Evolutionary conservation across 2,329 filamentous ascomycete species (phyloP).

Genomic region (Nigrospora osmanthi): DNA sequence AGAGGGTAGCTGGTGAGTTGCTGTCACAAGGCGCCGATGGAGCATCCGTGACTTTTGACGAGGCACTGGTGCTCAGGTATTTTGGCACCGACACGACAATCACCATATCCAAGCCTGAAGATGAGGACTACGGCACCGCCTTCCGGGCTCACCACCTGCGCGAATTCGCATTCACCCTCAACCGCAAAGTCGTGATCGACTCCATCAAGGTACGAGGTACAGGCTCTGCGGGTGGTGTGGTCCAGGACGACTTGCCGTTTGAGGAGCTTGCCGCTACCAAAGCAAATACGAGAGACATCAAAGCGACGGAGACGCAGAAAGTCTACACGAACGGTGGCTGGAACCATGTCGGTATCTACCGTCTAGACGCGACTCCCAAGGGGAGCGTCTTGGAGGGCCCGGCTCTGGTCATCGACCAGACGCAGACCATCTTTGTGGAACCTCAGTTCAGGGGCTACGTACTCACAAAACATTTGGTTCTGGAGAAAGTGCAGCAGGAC

Average conservation of each 20-base stretch:
- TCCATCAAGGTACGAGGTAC: slow-evolving; percentile 25
- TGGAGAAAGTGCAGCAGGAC: slow-evolving; percentile 17
- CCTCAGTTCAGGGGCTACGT: slow-evolving; percentile 20
- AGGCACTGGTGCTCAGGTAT: slow-evolving; percentile 38
- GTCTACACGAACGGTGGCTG: slow-evolving; percentile 21
- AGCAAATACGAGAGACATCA: not conserved
- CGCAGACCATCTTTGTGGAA: slow-evolving; percentile 68
- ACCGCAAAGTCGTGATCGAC: slow-evolving; percentile 29
- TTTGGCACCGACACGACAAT: slow-evolving; percentile 40
- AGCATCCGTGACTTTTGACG: slow-evolving; percentile 9
- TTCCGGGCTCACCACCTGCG: slow-evolving; percentile 28
- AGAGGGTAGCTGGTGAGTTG: slow-evolving; percentile 28
- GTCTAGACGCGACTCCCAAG: slow-evolving; percentile 13
- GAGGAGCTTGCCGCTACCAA: slow-evolving; percentile 6
- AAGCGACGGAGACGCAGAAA: slow-evolving; percentile 9
- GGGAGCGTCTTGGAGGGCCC: slow-evolving; percentile 19
- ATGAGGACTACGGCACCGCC: slow-evolving; percentile 25
- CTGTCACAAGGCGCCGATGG: slow-evolving; percentile 10
- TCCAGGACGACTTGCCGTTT: slow-evolving; percentile 6
- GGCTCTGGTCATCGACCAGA: slow-evolving; percentile 57
- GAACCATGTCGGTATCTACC: slow-evolving; percentile 17
- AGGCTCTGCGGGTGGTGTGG: slow-evolving; percentile 10
- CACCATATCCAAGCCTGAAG: slow-evolving; percentile 31
- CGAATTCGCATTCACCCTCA: slow-evolving; percentile 31
- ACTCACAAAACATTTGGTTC: slow-evolving; percentile 24